Percentiles rank a stretch among this genome's conserved stretches.
These are phyloP conservation scores for Leccinum imitatum DNA, from an alignment of 768 basidiomycete genomes.

Conservation along the genomic window DNA sequence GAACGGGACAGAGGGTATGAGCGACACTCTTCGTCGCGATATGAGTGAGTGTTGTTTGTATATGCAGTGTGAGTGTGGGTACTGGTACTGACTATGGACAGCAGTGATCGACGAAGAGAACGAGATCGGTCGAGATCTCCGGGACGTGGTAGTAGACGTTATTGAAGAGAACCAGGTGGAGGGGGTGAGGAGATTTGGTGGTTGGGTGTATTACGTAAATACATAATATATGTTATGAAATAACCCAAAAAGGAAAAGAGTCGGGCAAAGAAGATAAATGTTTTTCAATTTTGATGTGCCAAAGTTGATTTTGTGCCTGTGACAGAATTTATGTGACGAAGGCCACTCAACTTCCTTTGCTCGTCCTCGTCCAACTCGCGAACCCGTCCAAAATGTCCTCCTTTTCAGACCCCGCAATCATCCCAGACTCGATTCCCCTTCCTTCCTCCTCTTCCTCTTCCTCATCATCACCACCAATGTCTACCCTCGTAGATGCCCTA, in stretches of 20 bases:
- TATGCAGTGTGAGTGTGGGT: constrained; percentile 15
- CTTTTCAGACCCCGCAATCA: background rate
- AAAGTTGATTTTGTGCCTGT: constrained; percentile 33
- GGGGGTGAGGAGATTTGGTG: constrained; percentile 16
- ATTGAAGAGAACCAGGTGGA: constrained; percentile 32
- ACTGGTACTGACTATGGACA: constrained; percentile 15
- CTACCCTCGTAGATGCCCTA: background rate
- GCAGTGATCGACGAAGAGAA: constrained; percentile 68
- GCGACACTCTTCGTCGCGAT: constrained; percentile 59
- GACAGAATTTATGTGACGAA: constrained; percentile 34
- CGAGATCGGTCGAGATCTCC: constrained; percentile 75
- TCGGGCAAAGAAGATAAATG: constrained; percentile 24
- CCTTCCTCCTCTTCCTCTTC: constrained; percentile 29
- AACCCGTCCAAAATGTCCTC: background rate
- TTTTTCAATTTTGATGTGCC: constrained; percentile 30
- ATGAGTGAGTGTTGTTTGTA: constrained; percentile 55
- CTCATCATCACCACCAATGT: constrained; percentile 24
- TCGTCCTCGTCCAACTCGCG: background rate
- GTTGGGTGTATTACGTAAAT: constrained; percentile 22
- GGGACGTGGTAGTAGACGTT: constrained; percentile 56
- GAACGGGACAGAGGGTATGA: constrained; percentile 72
- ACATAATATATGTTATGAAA: constrained; percentile 17
- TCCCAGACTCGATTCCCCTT: constrained; percentile 10
- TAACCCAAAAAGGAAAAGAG: constrained; percentile 7
- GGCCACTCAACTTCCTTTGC: constrained; percentile 1